A percentile compares a stretch with the other conserved stretches of the same genome.
These are phyloP conservation scores for Haplosporangium sp. DNA, from an alignment of 371 early-diverging fungal species.

Conservation along the genomic window DNA sequence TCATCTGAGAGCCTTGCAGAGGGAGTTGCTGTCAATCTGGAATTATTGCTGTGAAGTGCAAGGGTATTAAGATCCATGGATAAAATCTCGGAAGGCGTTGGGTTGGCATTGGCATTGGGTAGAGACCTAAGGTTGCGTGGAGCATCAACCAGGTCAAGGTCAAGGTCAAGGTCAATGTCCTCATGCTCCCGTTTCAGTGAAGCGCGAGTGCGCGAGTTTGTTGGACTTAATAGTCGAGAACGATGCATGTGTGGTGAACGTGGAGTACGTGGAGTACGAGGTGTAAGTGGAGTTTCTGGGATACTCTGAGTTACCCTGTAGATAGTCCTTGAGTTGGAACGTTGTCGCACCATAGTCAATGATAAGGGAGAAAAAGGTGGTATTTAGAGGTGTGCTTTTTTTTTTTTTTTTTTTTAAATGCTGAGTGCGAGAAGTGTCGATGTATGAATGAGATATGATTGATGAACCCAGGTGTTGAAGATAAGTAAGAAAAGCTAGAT, in stretches of 20 bases:
- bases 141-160: not conserved
- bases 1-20: conserved; percentile 31
- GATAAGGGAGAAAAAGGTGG: not conserved
- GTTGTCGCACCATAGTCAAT: conserved; percentile 15
- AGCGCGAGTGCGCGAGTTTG: conserved; percentile 3
- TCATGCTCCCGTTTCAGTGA: conserved; percentile 26
- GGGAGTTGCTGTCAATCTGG: conserved; percentile 6
- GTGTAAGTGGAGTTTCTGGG: conserved; percentile 35
- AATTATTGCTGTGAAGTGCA: conserved; percentile 13
- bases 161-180: conserved; percentile 16
- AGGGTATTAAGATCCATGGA: conserved; percentile 44
- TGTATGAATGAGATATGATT: too few relatives aligned
- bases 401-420: not conserved
- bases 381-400: too few relatives aligned
- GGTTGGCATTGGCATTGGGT: conserved; percentile 14
- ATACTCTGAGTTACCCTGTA: conserved; percentile 19
- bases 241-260: conserved; percentile 24
- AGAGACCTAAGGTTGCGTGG: conserved; percentile 1
- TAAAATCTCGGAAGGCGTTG: conserved; percentile 38
- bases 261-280: conserved; percentile 28
- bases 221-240: conserved; percentile 11
- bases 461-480: not conserved
- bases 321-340: conserved; percentile 7
- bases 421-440: too few relatives aligned
- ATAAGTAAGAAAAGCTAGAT: too few relatives aligned